These are phyloP conservation scores for Cryphonectria naterciae DNA, from an alignment of 2,329 filamentous ascomycete genomes.

Conservation along the genomic window DNA sequence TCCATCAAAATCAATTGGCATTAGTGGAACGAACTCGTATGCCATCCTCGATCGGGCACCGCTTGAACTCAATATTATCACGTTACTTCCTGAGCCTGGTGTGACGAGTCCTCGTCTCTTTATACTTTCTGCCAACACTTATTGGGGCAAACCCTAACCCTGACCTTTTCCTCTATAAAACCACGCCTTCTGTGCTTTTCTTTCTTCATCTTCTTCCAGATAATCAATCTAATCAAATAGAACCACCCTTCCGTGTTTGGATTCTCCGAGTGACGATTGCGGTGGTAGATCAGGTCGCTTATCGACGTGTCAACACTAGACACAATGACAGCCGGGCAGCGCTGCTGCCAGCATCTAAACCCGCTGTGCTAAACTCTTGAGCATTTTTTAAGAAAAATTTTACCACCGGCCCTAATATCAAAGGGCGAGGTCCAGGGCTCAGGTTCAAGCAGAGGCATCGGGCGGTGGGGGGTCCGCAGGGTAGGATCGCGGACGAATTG, in stretches of 20 bases:
- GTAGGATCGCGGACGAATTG: neutral
- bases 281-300: constrained; percentile 21
- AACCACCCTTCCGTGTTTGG: constrained; percentile 21
- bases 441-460: too few relatives aligned
- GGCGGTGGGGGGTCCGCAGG: neutral
- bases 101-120: constrained; percentile 10
- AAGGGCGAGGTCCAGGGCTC: neutral
- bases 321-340: neutral
- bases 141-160: too few relatives aligned
- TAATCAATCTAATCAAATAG: too few relatives aligned
- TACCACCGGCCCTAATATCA: neutral
- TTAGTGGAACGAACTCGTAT: constrained; percentile 7
- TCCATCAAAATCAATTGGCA: constrained; percentile 14
- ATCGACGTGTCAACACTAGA: constrained; percentile 7
- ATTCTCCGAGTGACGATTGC: constrained; percentile 13
- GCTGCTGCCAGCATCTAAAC: neutral
- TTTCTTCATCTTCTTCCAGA: too few relatives aligned
- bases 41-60: neutral
- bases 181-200: too few relatives aligned
- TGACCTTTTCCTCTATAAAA: too few relatives aligned
- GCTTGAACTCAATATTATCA: neutral
- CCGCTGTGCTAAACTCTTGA: neutral
- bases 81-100: too few relatives aligned
- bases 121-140: constrained; percentile 10
- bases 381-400: too few relatives aligned